A percentile compares a stretch with the other conserved stretches of the same genome.
Conservation (phyloP, 2,329 filamentous ascomycete species). For the Pseudopyricularia javanii region DNA sequence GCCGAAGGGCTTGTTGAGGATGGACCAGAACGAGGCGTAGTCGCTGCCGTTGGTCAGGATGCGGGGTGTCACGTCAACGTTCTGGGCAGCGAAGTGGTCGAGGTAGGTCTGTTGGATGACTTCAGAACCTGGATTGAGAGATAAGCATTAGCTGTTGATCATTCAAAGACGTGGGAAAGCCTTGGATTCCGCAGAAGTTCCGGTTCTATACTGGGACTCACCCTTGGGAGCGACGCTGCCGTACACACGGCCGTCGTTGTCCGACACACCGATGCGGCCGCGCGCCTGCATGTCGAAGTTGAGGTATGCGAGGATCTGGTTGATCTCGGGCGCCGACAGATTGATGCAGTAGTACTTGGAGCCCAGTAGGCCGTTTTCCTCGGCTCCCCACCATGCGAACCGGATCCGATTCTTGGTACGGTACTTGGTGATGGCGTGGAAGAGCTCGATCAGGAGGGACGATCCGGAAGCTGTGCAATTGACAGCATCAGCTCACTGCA, state of each 20-base stretch:
- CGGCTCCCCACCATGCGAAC: constrained; percentile 56
- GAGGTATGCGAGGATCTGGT: constrained; percentile 46
- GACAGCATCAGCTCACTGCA: background rate
- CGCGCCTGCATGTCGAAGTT: constrained; percentile 62
- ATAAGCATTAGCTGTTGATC: constrained; percentile 8
- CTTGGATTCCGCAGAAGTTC: constrained; percentile 23
- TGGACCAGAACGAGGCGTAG: constrained; percentile 45
- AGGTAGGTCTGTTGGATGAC: constrained; percentile 40
- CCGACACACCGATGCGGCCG: constrained; percentile 53
- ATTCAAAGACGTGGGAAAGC: constrained; percentile 32
- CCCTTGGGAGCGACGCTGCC: constrained; percentile 39
- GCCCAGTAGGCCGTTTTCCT: constrained; percentile 53
- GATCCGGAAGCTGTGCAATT: background rate
- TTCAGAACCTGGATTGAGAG: constrained; percentile 31
- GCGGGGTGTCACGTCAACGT: constrained; percentile 29
- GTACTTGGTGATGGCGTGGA: constrained; percentile 29
- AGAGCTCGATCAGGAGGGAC: constrained; percentile 2
- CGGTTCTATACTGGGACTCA: constrained; percentile 10
- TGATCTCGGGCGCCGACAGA: constrained; percentile 44
- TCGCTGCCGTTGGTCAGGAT: constrained; percentile 56
- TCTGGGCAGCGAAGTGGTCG: constrained; percentile 25
- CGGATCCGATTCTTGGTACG: constrained; percentile 49
- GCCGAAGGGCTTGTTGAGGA: constrained; percentile 27
- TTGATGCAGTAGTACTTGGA: constrained; percentile 49
- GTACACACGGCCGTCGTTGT: constrained; percentile 61